These are phyloP conservation scores for Magnusiomyces ingens DNA, from an alignment of 1,139 yeast genomes.

Conservation along the genomic window DNA sequence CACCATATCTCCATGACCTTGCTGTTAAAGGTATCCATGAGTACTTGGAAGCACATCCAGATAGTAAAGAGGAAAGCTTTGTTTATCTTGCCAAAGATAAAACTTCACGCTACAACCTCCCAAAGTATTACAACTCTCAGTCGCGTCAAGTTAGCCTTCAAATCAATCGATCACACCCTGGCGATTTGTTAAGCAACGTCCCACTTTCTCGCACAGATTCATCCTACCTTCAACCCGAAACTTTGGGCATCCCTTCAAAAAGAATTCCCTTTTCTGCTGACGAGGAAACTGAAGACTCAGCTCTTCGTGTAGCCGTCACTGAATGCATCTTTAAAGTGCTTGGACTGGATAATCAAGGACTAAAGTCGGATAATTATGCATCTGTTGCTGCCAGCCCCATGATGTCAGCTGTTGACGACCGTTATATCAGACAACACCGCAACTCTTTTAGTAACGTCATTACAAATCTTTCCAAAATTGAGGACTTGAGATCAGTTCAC, in stretches of 20 bases:
- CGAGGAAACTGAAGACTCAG: slow-evolving; percentile 72
- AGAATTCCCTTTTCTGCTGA: slow-evolving; percentile 44
- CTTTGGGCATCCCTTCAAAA: slow-evolving; percentile 1
- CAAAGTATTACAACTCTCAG: slow-evolving; percentile 15
- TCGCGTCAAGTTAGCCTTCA: slow-evolving; percentile 64
- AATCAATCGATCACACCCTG: slow-evolving; percentile 65
- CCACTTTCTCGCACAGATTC: slow-evolving; percentile 55
- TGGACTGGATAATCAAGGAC: slow-evolving; percentile 51
- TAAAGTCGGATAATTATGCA: slow-evolving; percentile 1
- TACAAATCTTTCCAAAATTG: slow-evolving; percentile 11
- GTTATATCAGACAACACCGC: slow-evolving; percentile 4
- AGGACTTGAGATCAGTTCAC: not conserved
- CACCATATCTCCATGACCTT: slow-evolving; percentile 55
- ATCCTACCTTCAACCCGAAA: slow-evolving; percentile 3
- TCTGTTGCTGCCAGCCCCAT: slow-evolving; percentile 7
- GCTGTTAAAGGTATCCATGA: slow-evolving; percentile 43
- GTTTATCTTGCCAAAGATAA: slow-evolving; percentile 8
- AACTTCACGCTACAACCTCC: slow-evolving; percentile 5
- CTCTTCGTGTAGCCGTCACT: slow-evolving; percentile 61
- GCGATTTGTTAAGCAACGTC: slow-evolving; percentile 76
- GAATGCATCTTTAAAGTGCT: slow-evolving; percentile 68
- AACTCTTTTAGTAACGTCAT: slow-evolving; percentile 13
- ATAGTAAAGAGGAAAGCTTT: slow-evolving; percentile 1
- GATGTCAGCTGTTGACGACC: slow-evolving; percentile 12
- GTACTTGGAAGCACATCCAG: slow-evolving; percentile 17